phyloP scores from a whole-genome alignment of 768 basidiomycete genomes.

The Naganishia onofrii region DNA sequence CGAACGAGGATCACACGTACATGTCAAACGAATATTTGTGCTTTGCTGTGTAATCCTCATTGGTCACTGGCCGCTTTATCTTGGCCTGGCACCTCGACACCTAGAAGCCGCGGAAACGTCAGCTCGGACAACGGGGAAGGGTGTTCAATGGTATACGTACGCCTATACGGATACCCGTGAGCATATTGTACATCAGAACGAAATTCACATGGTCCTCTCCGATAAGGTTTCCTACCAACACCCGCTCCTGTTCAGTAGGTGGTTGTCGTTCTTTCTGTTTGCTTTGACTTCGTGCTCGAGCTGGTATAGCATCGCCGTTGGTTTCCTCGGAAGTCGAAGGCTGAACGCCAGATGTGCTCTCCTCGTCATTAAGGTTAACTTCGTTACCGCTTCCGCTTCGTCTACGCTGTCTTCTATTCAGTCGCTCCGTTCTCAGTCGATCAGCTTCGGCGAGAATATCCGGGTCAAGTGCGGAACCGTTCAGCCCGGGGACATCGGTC shows the following conservation, averaged over 20 bases:
- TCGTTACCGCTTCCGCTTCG: conserved; percentile 31
- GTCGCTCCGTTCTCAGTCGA: conserved; percentile 73
- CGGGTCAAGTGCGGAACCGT: conserved; percentile 57
- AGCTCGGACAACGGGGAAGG: conserved; percentile 28
- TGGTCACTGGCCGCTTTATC: conserved; percentile 75
- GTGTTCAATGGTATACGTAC: conserved; percentile 56
- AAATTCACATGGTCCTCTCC: conserved; percentile 99
- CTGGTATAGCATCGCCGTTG: conserved; percentile 6
- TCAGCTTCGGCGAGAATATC: conserved; percentile 89
- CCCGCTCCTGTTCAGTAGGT: conserved; percentile 27
- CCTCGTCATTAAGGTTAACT: not conserved
- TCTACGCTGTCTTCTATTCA: conserved; percentile 63
- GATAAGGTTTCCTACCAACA: conserved; percentile 86
- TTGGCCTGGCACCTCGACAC: conserved; percentile 96
- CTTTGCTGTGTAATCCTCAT: conserved; percentile 78
- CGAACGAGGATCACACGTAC: conserved; percentile 56
- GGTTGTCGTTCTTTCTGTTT: conserved; percentile 34
- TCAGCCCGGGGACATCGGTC: conserved; percentile 45
- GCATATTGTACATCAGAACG: conserved; percentile 99
- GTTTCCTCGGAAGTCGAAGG: conserved; percentile 10
- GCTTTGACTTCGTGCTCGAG: conserved; percentile 22
- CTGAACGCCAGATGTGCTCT: not conserved
- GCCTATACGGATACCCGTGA: conserved; percentile 94
- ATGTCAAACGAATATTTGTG: conserved; percentile 98
- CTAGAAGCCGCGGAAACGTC: conserved; percentile 52